phyloP scores from a whole-genome alignment of 306 rosid genomes.

The Medicago truncatula region DNA sequence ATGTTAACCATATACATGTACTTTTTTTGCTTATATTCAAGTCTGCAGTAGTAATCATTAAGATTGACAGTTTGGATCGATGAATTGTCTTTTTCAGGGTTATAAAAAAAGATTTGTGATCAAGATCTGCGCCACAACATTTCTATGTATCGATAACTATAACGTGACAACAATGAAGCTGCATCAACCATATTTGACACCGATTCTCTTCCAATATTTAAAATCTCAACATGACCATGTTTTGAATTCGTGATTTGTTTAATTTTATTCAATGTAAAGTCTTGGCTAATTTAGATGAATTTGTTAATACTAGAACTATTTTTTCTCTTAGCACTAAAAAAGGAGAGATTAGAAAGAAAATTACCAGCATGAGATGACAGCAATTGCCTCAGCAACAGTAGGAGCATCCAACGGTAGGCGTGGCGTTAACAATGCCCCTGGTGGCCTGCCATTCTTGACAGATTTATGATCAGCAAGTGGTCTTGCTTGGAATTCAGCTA shows the following conservation, averaged over 20 bases:
- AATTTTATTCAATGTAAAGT: too few species aligned
- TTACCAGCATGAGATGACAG: conserved; percentile 92
- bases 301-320: background rate
- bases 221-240: background rate
- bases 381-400: conserved; percentile 85
- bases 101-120: too few species aligned
- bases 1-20: too few species aligned
- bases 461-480: conserved; percentile 84
- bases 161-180: background rate
- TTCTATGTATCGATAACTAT: background rate
- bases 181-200: background rate
- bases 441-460: conserved; percentile 80
- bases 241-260: background rate
- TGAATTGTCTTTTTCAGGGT: too few species aligned
- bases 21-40: too few species aligned
- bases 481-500: conserved; percentile 79
- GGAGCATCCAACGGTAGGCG: conserved; percentile 87
- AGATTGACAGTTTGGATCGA: too few species aligned
- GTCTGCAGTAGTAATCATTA: too few species aligned
- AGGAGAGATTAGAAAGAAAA: background rate
- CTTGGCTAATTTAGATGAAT: too few species aligned
- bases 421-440: conserved; percentile 65
- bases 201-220: background rate
- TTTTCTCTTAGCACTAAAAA: background rate
- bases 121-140: too few species aligned